Conservation (phyloP, 139 green algal species). For the Chlamydomonas schloesseri region DNA sequence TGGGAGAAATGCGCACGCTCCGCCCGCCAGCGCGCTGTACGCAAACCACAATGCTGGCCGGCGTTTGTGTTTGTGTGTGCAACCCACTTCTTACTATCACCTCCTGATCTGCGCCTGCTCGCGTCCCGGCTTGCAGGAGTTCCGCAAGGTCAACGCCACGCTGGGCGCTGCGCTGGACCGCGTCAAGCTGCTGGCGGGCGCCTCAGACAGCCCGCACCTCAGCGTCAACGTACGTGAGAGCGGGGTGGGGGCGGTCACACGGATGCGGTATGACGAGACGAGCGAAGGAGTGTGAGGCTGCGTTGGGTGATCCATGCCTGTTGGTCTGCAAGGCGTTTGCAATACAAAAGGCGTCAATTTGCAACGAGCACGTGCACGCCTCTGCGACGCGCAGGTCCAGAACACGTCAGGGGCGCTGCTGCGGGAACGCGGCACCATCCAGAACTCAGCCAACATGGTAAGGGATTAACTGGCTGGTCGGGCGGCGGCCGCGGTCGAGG, state of each 20-base stretch:
- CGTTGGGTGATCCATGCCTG: no score
- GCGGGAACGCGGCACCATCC: slow-evolving; percentile 83
- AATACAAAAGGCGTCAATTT: no score
- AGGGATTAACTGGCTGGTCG: slow-evolving; percentile 14
- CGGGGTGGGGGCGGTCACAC: no score
- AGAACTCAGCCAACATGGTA: slow-evolving; percentile 59
- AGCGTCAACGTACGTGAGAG: slow-evolving; percentile 59
- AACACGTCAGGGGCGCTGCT: slow-evolving; percentile 75
- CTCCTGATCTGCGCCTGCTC: not conserved
- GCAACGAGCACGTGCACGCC: not conserved
- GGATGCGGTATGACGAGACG: no score
- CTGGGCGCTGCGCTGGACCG: slow-evolving; percentile 77
- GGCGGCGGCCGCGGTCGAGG: no score
- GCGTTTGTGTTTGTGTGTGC: no score
- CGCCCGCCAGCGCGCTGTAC: no score
- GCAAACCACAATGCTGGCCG: no score
- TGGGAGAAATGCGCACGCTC: no score
- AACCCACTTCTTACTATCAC: no score
- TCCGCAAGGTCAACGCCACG: slow-evolving; percentile 73
- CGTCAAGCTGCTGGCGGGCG: slow-evolving; percentile 77
- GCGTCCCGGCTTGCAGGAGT: slow-evolving; percentile 73
- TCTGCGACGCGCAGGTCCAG: slow-evolving; percentile 43
- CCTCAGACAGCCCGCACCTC: slow-evolving; percentile 47
- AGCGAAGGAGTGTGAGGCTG: no score
- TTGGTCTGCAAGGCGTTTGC: no score